Conservation (phyloP, 148 eudicot species). For the Heliamphora exappendiculata region DNA sequence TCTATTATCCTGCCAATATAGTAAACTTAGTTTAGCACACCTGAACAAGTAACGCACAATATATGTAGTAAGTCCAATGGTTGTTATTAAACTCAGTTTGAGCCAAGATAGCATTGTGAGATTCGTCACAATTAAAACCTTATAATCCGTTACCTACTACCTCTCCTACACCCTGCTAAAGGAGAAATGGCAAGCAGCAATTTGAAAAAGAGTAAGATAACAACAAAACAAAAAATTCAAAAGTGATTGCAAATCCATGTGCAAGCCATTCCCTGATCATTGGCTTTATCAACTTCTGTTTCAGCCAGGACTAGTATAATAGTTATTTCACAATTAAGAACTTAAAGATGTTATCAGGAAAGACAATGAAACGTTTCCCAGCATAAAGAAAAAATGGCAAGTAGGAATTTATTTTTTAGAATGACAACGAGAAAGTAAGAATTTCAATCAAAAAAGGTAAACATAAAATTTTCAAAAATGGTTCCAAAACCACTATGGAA, state of each 20-base stretch:
- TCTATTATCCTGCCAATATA: constrained; percentile 68
- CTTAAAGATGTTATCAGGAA: too few species aligned
- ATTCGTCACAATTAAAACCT: background rate
- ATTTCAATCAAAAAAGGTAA: too few species aligned
- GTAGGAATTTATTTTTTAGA: too few species aligned
- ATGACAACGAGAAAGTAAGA: too few species aligned
- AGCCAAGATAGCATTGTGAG: background rate
- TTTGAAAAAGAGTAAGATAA: background rate
- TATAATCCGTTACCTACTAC: background rate
- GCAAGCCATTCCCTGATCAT: background rate
- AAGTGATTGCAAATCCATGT: background rate
- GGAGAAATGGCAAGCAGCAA: background rate
- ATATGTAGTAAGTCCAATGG: background rate
- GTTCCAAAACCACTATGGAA: too few species aligned
- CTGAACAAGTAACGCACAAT: background rate
- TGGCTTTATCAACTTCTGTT: too few species aligned
- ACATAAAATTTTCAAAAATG: too few species aligned
- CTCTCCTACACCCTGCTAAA: too few species aligned
- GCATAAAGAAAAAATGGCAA: too few species aligned
- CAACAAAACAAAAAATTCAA: background rate
- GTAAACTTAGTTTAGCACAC: constrained; percentile 13
- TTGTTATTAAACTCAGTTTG: background rate
- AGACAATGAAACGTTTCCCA: too few species aligned
- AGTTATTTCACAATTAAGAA: too few species aligned
- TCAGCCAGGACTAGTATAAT: too few species aligned